Evolutionary conservation across 305 asterid genomes (phyloP).

Genomic region (Fraxinus paxiana): DNA sequence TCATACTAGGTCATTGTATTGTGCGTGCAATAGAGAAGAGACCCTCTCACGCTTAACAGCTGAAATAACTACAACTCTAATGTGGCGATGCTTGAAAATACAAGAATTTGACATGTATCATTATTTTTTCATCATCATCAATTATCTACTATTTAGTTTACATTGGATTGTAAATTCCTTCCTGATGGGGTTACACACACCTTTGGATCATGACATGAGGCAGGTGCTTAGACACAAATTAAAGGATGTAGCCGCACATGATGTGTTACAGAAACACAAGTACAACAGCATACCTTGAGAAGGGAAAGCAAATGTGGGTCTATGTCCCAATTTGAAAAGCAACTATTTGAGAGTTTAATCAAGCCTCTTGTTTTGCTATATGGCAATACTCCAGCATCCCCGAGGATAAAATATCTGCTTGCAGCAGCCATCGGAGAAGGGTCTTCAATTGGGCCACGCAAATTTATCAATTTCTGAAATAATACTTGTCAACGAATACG

Average conservation of each 20-base stretch:
- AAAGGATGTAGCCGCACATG: background rate
- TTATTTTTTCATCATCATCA: background rate
- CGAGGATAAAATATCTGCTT: constrained; percentile 53
- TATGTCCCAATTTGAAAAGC: constrained; percentile 59
- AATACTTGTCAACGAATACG: constrained; percentile 34
- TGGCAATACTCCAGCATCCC: constrained; percentile 60
- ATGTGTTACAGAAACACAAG: background rate
- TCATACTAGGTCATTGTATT: background rate
- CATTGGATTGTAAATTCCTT: background rate
- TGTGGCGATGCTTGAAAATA: background rate
- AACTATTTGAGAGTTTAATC: constrained; percentile 62
- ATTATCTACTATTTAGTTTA: background rate
- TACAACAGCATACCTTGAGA: constrained; percentile 60
- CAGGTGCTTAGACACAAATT: background rate
- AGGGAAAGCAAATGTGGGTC: constrained; percentile 75
- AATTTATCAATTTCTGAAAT: constrained; percentile 54
- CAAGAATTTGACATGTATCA: background rate
- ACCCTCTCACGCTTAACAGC: background rate
- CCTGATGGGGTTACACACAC: background rate
- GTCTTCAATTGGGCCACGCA: constrained; percentile 71
- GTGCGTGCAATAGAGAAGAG: background rate
- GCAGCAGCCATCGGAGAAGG: constrained; percentile 74
- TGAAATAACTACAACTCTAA: background rate
- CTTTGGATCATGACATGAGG: background rate
- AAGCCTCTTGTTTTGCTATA: constrained; percentile 68